These are phyloP conservation scores for Talaromyces rugulosus DNA, from an alignment of 2,329 filamentous ascomycete genomes.

Conservation along the genomic window DNA sequence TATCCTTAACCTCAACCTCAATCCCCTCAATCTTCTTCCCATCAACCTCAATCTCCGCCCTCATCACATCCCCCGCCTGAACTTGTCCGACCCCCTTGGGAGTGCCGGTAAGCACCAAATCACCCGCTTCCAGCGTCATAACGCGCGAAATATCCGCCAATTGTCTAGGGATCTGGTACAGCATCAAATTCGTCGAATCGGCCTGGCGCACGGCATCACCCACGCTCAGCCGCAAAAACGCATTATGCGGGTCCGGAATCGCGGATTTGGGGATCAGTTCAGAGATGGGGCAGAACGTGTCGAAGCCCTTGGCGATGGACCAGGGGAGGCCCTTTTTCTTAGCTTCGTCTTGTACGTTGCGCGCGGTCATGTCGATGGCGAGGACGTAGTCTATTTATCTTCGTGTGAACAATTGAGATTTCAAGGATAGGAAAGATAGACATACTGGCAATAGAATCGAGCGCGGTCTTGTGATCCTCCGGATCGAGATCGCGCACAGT, in stretches of 20 bases:
- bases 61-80: constrained; percentile 80
- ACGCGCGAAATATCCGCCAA: constrained; percentile 89
- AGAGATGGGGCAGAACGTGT: constrained; percentile 90
- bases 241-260: constrained; percentile 82
- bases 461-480: constrained; percentile 67
- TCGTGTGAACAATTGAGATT: neutral
- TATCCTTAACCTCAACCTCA: constrained; percentile 77
- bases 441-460: constrained; percentile 75
- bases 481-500: constrained; percentile 69
- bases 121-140: constrained; percentile 88
- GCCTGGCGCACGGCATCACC: constrained; percentile 74
- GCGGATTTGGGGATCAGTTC: constrained; percentile 72
- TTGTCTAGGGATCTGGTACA: constrained; percentile 83
- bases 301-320: constrained; percentile 95
- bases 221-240: constrained; percentile 79
- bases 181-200: constrained; percentile 89
- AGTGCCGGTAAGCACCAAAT: constrained; percentile 93
- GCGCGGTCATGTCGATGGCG: constrained; percentile 94
- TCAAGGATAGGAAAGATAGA: neutral
- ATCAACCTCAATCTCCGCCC: constrained; percentile 71
- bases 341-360: constrained; percentile 92
- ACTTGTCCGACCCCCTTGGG: constrained; percentile 92
- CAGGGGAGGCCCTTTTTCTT: constrained; percentile 96
- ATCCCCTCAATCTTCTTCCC: constrained; percentile 80
- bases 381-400: constrained; percentile 68